Evolutionary conservation across 2,329 filamentous ascomycete species (phyloP), one percentile per base, ranked within the genome.

Genomic region (Elsinoe batatas): DNA sequence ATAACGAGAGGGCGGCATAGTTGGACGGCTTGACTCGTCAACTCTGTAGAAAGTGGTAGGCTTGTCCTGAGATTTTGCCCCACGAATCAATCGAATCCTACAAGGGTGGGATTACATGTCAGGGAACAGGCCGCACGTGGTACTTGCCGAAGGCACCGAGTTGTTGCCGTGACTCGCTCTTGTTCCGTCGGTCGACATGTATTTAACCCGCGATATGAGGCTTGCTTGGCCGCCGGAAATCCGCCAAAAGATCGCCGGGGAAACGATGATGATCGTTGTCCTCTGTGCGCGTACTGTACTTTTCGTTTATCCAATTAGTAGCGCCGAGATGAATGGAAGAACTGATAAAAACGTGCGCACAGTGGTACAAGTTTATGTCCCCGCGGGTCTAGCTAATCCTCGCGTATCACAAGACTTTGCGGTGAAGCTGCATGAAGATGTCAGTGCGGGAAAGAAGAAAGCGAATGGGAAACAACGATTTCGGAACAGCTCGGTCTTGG

Each of bases 351-450:
- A 13, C 44, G 17, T 35, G 30, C 11, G 17, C n/a, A 10, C 17
- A 11, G 7, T 17, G 44, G 44, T 47, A 26, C 43, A 13, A n/a
- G 43, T 30, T 8, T 22, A 7, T 47, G 20, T 13, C 8, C 17
- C 20, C 22, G 26, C n/a, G 43, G 43, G 43, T 12, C 44, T 33
- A 18, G 26, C 22, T 13, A 49, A 13, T 3, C 26, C 40, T 44
- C 11, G 17, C 12, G 40, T 44, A 7, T 49, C 30, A 49, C 30
- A 35, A 49, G 44, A 35, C 44, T 49, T 30, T 49, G 44, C 44
- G 44, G 44, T 49, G 44, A 49, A 49, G 26, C 22, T 49, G 44
- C 44, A 49, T 30, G 44, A 26, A 43, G 18, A 22, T 43, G 40
- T 43, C 40, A 43, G 40, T 43, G 40, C 40, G 40, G 40, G 18